Base-by-base conservation (phyloP, 75 land plant genomes). In the Pinus taeda region DNA sequence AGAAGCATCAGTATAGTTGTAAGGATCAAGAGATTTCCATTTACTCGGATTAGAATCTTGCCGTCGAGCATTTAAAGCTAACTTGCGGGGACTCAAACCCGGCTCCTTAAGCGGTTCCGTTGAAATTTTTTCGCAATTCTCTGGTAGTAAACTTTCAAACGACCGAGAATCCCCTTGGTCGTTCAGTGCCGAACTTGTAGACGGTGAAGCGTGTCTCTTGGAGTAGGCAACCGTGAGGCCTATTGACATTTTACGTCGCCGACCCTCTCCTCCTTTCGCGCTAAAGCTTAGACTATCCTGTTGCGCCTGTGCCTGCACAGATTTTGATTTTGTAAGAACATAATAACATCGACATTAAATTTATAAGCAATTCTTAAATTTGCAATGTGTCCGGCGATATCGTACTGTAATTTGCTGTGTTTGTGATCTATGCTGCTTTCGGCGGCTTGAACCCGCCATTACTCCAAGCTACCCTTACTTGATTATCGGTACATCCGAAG, bases 201-300 rank as follows among this genome's bases (percentile, higher is more conserved):
- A 11, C 55, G 55, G 55, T 49, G 55, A 49, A 9, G 11, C 11
- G 69, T 15, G 30, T 33, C 69, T 30, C 7, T 65, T 65, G 30
- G 69, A 65, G 36, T 24, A 65, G 39, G 20, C 20, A 33, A 69
- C 22, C 20, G 71, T 69, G 18, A 69, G 4, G 6, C 71, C 71
- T n/a, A 37, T 39, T 6, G 71, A 69, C 20, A n/a, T 53, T 69
- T 69, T 69, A 69, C 53, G 24, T 30, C 22, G 42, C 12, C 14
- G 21, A 7, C 49, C 20, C 13, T 69, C 53, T 20, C 22, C 36
- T 37, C 42, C 53, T 3, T 11, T 39, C n/a, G 71, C 26, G 33
- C 37, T 69, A 69, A 37, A 42, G 71, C 69, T 65, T 33, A 37
- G 18, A 65, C 36, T 65, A 30, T 65, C 69, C 69, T 65, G 20